These are phyloP conservation scores for Aspergillus indologenus DNA, from an alignment of 495 filamentous ascomycete genomes.

Conservation along the genomic window DNA sequence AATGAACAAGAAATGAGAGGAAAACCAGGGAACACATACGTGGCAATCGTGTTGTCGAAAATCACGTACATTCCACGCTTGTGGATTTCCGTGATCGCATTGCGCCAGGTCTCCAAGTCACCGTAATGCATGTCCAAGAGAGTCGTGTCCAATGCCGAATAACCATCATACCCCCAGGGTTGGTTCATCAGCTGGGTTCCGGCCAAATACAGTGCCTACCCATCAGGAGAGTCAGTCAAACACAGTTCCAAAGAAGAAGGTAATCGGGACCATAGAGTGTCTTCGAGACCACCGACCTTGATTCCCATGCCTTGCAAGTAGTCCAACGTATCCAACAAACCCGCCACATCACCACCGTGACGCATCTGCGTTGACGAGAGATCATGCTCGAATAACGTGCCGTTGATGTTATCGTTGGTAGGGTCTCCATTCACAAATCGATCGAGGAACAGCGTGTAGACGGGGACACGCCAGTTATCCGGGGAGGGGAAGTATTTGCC, in stretches of 20 bases:
- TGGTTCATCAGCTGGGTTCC: conserved; percentile 66
- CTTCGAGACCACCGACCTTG: conserved; percentile 41
- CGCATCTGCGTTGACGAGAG: conserved; percentile 64
- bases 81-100: conserved; percentile 62
- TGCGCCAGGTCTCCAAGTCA: conserved; percentile 57
- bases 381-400: conserved; percentile 66
- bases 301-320: conserved; percentile 74
- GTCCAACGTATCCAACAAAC: conserved; percentile 62
- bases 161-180: conserved; percentile 67
- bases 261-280: neutral
- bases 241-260: too few relatives aligned
- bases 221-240: too few relatives aligned
- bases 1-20: too few relatives aligned
- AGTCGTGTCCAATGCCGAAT: conserved; percentile 65
- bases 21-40: too few relatives aligned
- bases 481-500: conserved; percentile 58
- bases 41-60: conserved; percentile 70
- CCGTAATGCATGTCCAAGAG: conserved; percentile 68
- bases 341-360: conserved; percentile 69
- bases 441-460: conserved; percentile 69
- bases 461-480: conserved; percentile 65
- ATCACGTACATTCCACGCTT: conserved; percentile 66
- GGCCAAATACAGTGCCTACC: conserved; percentile 62
- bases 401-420: conserved; percentile 66
- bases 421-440: conserved; percentile 71